These are phyloP conservation scores for Globisporangium uncinulatum DNA, from an alignment of 352 stramenopile species.

Conservation along the genomic window DNA sequence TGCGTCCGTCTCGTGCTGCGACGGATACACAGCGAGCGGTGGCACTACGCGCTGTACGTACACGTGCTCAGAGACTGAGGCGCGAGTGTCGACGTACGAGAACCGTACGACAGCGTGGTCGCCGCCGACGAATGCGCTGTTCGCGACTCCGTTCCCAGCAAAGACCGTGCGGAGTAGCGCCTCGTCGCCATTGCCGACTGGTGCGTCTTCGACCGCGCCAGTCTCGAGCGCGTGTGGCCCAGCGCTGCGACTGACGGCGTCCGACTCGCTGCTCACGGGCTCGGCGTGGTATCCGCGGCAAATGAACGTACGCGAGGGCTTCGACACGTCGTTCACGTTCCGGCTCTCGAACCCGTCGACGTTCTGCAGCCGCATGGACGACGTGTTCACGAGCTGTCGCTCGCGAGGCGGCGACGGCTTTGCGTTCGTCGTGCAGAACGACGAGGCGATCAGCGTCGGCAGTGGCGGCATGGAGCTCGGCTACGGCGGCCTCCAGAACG, in stretches of 20 bases:
- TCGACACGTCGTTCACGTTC: conserved; percentile 86
- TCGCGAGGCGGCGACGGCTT: conserved; percentile 72
- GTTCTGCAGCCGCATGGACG: conserved; percentile 84
- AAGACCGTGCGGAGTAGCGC: conserved; percentile 31
- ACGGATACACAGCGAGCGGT: conserved; percentile 30
- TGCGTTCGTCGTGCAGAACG: conserved; percentile 84
- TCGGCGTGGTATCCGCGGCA: conserved; percentile 88
- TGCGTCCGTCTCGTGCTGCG: conserved; percentile 79
- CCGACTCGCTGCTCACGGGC: conserved; percentile 62
- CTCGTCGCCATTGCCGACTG: conserved; percentile 7
- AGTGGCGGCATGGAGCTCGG: conserved; percentile 69
- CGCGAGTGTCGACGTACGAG: conserved; percentile 22
- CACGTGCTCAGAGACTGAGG: conserved; percentile 43
- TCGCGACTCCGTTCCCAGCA: conserved; percentile 31
- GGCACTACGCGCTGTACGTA: conserved; percentile 24
- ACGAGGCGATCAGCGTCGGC: conserved; percentile 58
- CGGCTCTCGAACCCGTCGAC: conserved; percentile 81
- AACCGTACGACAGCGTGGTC: conserved; percentile 32
- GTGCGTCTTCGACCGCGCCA: conserved; percentile 18
- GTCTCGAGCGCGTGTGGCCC: conserved; percentile 52
- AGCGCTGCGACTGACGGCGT: conserved; percentile 75
- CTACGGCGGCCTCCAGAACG: conserved; percentile 83
- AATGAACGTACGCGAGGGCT: conserved; percentile 89
- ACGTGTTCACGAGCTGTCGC: conserved; percentile 78
- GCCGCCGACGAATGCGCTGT: conserved; percentile 34